Evolutionary conservation across 495 filamentous ascomycete species (phyloP).

Genomic region (Aspergillus coremiiformis): DNA sequence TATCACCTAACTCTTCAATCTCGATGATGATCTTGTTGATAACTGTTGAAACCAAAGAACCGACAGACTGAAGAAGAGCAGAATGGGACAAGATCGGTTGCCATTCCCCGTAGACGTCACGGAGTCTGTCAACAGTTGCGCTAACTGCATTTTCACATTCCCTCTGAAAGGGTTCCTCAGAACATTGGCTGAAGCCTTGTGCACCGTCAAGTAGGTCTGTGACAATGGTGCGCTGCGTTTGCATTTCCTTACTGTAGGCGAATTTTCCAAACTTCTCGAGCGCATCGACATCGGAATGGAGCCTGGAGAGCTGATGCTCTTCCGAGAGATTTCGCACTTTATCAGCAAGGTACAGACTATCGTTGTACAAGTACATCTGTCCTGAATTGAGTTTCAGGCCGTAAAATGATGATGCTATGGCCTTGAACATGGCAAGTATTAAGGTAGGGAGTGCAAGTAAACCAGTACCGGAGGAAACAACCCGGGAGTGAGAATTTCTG

Average conservation of each 20-base stretch:
- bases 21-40: conserved; percentile 76
- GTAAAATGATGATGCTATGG: conserved; percentile 78
- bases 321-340: conserved; percentile 53
- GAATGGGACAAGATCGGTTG: conserved; percentile 71
- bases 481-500: conserved; percentile 42
- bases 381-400: conserved; percentile 52
- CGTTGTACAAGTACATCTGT: conserved; percentile 93
- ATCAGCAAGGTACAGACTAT: conserved; percentile 70
- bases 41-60: conserved; percentile 71
- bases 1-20: conserved; percentile 77
- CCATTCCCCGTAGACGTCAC: conserved; percentile 66
- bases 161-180: conserved; percentile 50
- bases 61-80: conserved; percentile 75
- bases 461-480: conserved; percentile 64
- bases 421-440: conserved; percentile 84
- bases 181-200: conserved; percentile 57
- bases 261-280: conserved; percentile 75
- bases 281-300: conserved; percentile 63
- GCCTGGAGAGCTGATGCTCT: conserved; percentile 43
- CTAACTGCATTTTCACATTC: conserved; percentile 67
- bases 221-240: conserved; percentile 72
- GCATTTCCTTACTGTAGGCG: conserved; percentile 82
- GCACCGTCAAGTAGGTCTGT: conserved; percentile 76
- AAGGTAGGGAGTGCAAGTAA: conserved; percentile 77
- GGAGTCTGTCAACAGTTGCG: conserved; percentile 58